phyloP scores from a whole-genome alignment of 306 rosid genomes.

The Castanospermum australe region DNA sequence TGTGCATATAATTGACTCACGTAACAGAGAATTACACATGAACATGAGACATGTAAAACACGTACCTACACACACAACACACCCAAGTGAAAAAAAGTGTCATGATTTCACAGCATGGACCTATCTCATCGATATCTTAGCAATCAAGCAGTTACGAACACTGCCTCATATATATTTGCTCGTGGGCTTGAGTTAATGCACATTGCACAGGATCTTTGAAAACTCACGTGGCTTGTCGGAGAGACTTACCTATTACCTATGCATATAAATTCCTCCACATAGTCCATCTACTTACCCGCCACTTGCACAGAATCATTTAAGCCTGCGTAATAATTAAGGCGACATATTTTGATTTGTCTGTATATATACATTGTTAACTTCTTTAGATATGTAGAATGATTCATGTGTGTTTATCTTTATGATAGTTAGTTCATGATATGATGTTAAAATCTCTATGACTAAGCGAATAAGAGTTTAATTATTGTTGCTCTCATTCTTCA shows the following conservation, averaged over 20 bases:
- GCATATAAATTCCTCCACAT: not conserved
- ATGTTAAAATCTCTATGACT: too few species aligned
- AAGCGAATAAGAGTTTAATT: too few species aligned
- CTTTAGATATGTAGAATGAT: too few species aligned
- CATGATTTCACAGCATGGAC: too few species aligned
- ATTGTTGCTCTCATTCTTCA: too few species aligned
- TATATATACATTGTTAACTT: too few species aligned
- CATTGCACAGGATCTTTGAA: not conserved
- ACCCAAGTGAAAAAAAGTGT: too few species aligned
- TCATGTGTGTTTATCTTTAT: too few species aligned
- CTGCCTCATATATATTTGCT: not conserved
- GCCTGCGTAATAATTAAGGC: not conserved
- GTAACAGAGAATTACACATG: not conserved
- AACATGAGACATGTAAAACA: not conserved
- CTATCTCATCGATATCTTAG: too few species aligned
- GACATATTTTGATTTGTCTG: too few species aligned
- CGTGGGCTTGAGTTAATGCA: slow-evolving; percentile 22
- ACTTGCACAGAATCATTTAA: not conserved
- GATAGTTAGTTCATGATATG: too few species aligned
- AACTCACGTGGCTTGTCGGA: slow-evolving; percentile 23
- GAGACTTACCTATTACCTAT: not conserved
- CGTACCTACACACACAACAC: not conserved
- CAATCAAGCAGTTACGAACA: too few species aligned
- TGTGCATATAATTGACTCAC: not conserved
- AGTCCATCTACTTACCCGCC: not conserved